Base-by-base conservation (phyloP, 129 eudicot species). In the Flaveria ramosissima region DNA sequence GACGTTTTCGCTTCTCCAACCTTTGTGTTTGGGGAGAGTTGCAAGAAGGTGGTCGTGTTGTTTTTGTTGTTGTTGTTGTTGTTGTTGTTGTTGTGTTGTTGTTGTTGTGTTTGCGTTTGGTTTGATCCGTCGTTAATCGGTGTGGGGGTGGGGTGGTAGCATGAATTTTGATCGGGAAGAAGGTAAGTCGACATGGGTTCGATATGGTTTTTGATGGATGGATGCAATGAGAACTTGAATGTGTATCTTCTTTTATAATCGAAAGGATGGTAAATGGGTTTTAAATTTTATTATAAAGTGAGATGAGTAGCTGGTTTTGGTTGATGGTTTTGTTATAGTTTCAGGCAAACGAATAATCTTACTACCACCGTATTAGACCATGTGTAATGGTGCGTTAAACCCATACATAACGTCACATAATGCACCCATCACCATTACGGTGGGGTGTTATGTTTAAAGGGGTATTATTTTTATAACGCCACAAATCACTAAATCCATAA, bases 1-100 rank as follows among this genome's bases (percentile, higher is more conserved):
- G 23, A 88, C 72, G 48, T 52, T 20, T 46, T 79, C 53, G 27
- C 76, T 68, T 57, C 78, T 75, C 87, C 89, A 84, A 23, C 85
- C 86, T 55, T 77, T 79, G 83, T 77, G 43, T 64, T 77, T 84
- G 3, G 83, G 83, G 15, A 83, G 81, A 56, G 69, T 68, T 56
- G 36, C 48, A 17, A 68, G 27, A 56, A 69, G 46, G 60, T 23
- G 14, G 0, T 77, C 46, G 1, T 19, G 74, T 0, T 21, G 15
- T 1, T 20, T 70, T 1, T 36, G 41, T 4, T 32, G 39, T 5
- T 6, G 41, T 1, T 36, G 7, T 20, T 21, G 39, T 4, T 32
- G 39, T 0, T 32, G 6, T 13, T 21, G 30, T 12, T 55, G 68
- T 12, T 30, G 13, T 63, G 10, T 48, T 64, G 10, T 32, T 50